Conservation (phyloP, 2,329 filamentous ascomycete genomes). For the Rhytidhysteron rufulum region DNA sequence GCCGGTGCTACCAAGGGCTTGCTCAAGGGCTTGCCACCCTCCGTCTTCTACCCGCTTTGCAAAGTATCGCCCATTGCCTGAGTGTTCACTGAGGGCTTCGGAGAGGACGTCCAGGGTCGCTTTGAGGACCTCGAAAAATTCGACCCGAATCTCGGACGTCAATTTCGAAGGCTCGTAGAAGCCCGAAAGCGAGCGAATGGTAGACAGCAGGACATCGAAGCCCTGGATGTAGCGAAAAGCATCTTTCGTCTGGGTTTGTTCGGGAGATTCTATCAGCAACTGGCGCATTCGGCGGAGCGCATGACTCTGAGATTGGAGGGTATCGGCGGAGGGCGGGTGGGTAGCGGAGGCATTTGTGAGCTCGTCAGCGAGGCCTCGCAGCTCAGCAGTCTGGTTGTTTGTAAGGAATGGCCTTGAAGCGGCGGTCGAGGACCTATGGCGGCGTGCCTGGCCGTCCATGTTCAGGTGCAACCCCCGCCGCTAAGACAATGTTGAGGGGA, state of each 20-base stretch:
- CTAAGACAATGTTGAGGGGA: slow-evolving; percentile 19
- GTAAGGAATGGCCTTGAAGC: slow-evolving; percentile 44
- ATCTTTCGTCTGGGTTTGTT: slow-evolving; percentile 60
- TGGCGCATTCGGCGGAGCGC: slow-evolving; percentile 65
- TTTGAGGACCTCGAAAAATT: slow-evolving; percentile 67
- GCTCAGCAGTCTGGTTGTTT: slow-evolving; percentile 50
- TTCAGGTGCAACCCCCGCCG: slow-evolving; percentile 25
- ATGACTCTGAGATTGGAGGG: slow-evolving; percentile 41
- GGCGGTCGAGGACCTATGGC: slow-evolving; percentile 35
- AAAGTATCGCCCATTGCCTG: slow-evolving; percentile 87
- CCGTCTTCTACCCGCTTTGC: slow-evolving; percentile 68
- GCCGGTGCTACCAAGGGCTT: slow-evolving; percentile 66
- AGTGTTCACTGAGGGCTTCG: slow-evolving; percentile 70
- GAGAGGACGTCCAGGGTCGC: slow-evolving; percentile 70
- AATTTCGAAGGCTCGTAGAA: slow-evolving; percentile 69
- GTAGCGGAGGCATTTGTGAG: slow-evolving; percentile 28
- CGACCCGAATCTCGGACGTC: slow-evolving; percentile 58
- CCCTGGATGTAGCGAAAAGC: slow-evolving; percentile 78
- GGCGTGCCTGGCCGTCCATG: slow-evolving; percentile 30
- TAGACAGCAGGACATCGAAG: slow-evolving; percentile 69
- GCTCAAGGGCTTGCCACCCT: slow-evolving; percentile 74
- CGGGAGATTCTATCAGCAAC: slow-evolving; percentile 52
- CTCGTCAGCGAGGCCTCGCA: slow-evolving; percentile 34
- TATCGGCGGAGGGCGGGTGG: slow-evolving; percentile 22
- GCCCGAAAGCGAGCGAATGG: slow-evolving; percentile 67